A percentile compares a stretch with the other conserved stretches of the same genome.
phyloP scores from a whole-genome alignment of 2,329 filamentous ascomycete genomes.

The Cordyceps javanica region DNA sequence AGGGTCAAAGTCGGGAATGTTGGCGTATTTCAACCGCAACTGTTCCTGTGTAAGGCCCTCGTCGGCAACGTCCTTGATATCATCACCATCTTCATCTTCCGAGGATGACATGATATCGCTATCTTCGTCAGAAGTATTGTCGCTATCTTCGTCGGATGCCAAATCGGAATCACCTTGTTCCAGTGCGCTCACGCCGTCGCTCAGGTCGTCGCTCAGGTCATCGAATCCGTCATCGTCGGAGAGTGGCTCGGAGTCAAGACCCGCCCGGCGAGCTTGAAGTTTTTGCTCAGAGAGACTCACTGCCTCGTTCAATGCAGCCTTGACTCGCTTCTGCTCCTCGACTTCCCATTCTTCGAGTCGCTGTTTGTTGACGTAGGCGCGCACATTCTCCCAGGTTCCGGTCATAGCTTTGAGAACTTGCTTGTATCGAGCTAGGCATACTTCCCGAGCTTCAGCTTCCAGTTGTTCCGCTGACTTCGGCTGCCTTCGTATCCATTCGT shows the following conservation, averaged over 20 bases:
- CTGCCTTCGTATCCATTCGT: conserved; percentile 67
- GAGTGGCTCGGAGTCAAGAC: conserved; percentile 46
- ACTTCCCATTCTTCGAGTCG: conserved; percentile 58
- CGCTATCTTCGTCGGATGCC: conserved; percentile 30
- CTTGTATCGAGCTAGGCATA: conserved; percentile 63
- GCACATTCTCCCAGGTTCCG: conserved; percentile 61
- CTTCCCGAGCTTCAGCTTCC: conserved; percentile 66
- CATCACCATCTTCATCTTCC: conserved; percentile 39
- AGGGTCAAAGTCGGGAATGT: conserved; percentile 44
- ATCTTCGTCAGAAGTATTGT: conserved; percentile 35
- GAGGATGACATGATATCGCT: conserved; percentile 55
- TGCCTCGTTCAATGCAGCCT: conserved; percentile 65
- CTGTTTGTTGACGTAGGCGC: conserved; percentile 52
- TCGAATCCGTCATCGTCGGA: conserved; percentile 41
- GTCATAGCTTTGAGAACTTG: conserved; percentile 55
- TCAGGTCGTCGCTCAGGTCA: conserved; percentile 41
- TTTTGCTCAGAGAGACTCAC: conserved; percentile 66
- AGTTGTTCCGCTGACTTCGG: conserved; percentile 76
- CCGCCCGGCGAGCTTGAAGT: conserved; percentile 53
- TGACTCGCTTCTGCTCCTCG: conserved; percentile 57
- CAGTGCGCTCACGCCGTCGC: conserved; percentile 27
- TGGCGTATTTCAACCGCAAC: conserved; percentile 61
- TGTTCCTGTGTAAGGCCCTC: conserved; percentile 65
- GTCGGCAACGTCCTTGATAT: conserved; percentile 47
- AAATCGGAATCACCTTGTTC: conserved; percentile 24